Evolutionary conservation across 2,329 filamentous ascomycete genomes (phyloP).

Genomic region (Eutypella sp.): DNA sequence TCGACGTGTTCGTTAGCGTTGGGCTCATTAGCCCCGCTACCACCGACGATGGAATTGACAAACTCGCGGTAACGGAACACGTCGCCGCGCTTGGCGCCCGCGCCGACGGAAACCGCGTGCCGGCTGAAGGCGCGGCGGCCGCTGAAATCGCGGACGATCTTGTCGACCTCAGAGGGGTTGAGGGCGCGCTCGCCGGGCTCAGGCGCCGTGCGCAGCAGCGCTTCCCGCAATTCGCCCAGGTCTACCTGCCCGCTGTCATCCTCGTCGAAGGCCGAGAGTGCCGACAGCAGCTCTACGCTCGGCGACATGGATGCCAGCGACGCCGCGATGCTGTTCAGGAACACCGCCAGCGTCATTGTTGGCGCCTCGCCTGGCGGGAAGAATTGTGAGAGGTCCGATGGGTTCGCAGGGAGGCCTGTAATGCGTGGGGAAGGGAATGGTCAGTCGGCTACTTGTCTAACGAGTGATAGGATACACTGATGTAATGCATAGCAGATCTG

Average conservation of each 20-base stretch:
- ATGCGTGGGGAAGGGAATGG: background rate
- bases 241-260: conserved; percentile 94
- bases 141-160: conserved; percentile 81
- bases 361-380: conserved; percentile 70
- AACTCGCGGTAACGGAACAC: conserved; percentile 95
- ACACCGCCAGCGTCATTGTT: conserved; percentile 77
- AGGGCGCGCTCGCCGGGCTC: conserved; percentile 64
- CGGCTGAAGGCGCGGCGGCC: conserved; percentile 79
- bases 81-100: conserved; percentile 61
- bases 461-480: background rate
- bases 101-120: conserved; percentile 29
- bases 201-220: conserved; percentile 74
- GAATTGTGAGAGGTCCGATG: conserved; percentile 70
- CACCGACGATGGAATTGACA: conserved; percentile 63
- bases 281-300: conserved; percentile 74
- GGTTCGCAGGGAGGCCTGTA: conserved; percentile 66
- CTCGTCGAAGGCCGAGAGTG: conserved; percentile 92
- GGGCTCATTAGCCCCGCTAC: conserved; percentile 29
- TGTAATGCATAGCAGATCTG: background rate
- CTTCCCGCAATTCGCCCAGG: conserved; percentile 73
- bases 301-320: conserved; percentile 71
- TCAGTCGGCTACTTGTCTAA: too few species aligned
- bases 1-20: conserved; percentile 29
- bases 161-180: conserved; percentile 72
- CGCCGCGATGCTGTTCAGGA: conserved; percentile 75